Evolutionary conservation across 345 rosid species (phyloP), one percentile per base, ranked within the genome.

Genomic region (Trapa incisa): DNA sequence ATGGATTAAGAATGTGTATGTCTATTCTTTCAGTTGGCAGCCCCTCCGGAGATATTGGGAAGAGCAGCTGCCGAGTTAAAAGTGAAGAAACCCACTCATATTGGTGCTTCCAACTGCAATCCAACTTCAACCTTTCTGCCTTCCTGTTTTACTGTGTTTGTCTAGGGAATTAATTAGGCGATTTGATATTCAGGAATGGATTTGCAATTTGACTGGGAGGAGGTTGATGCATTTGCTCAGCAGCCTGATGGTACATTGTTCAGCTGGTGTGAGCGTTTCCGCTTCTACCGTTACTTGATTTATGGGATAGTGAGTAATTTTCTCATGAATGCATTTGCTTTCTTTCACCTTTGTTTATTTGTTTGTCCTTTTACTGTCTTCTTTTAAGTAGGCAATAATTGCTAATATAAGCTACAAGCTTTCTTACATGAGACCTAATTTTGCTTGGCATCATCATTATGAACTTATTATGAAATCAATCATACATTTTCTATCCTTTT

Each of bases 221-320:
- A 88, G 53, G 78, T 79, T 9, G 71, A 88, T 66, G 98, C 94
- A 63, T 93, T 93, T 76, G 64, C 81, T 71, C 77, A 80, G 67
- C 97, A 87, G 74, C 90, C 88, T 45, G 96, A 93, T 79, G 98
- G 96, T 35, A 80, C 85, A 48, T 75, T 90, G 57, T 90, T 93
- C 78, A 88, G 96, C 72, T 93, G 97, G 98, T 87, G 79, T 67
- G 97, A 93, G 80, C 94, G 94, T 57, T 84, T 84, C 75, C 82
- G 80, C 41, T 90, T 96, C 85, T 88, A 85, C 77, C 80, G 54
- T 32, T 85, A 85, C 78, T 76, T 88, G 61, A 65, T 90, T 35
- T 78, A 85, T 67, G 88, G 86, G 66, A 85, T 81, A 68, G 98
- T 93, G 77, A 80, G 88, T 76, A 70, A 58, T 35, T 69, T 57